phyloP scores from a whole-genome alignment of 2,329 filamentous ascomycete species.

The Davidsoniella australis region DNA sequence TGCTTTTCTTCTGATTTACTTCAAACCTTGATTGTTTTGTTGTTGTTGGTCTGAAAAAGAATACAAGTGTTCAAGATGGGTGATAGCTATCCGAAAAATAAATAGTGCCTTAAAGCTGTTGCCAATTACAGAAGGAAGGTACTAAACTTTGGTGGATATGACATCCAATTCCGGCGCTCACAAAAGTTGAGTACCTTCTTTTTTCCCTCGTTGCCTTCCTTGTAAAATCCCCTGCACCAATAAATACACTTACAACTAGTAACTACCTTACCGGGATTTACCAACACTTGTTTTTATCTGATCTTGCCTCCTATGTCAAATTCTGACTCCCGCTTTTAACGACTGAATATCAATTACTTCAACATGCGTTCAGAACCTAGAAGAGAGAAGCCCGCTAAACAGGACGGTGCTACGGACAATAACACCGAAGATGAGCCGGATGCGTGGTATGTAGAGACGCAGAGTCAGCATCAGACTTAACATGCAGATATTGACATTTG shows the following conservation, averaged over 20 bases:
- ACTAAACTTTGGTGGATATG: too few relatives aligned
- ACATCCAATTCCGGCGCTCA: too few relatives aligned
- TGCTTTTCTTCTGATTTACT: not conserved
- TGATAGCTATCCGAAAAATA: not conserved
- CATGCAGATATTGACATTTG: conserved; percentile 12
- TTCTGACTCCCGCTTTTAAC: too few relatives aligned
- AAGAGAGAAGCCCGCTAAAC: conserved; percentile 15
- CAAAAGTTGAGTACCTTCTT: too few relatives aligned
- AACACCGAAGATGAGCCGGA: conserved; percentile 76
- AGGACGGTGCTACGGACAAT: conserved; percentile 18
- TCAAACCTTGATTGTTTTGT: too few relatives aligned
- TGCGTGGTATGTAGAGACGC: conserved; percentile 54
- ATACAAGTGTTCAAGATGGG: not conserved
- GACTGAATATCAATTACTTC: too few relatives aligned
- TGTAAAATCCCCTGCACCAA: too few relatives aligned
- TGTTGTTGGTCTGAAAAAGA: too few relatives aligned
- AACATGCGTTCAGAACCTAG: not conserved
- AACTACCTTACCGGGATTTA: not conserved
- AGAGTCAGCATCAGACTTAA: not conserved
- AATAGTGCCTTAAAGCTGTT: not conserved
- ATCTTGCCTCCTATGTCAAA: too few relatives aligned
- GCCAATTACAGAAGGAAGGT: too few relatives aligned
- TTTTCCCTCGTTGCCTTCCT: not conserved
- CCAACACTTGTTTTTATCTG: not conserved
- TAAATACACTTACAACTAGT: not conserved